Base-by-base conservation (phyloP, 2,329 filamentous ascomycete genomes). In the Xylariaceae sp. region DNA sequence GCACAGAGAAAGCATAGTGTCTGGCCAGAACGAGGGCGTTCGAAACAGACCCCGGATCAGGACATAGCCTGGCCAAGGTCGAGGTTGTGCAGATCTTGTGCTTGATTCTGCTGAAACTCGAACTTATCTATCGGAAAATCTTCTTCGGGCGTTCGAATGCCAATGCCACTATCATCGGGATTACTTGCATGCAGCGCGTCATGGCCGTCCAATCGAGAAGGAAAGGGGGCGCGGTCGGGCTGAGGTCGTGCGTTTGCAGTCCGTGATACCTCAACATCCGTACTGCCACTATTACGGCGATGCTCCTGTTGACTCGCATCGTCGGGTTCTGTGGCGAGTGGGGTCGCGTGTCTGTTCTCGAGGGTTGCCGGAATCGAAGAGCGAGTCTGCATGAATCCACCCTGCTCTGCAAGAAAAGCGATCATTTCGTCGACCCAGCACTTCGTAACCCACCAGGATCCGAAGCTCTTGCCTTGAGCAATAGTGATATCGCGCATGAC, bases 381-480 rank as follows among this genome's bases (percentile, higher is more conserved):
- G 3, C 77, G 82, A 60, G 81, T 81, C 65, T 81, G 80, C 78
- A 97, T 86, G 71, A 97, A 97, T 0, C 93, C 93, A 54, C 92
- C 93, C 67, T 92, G 87, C 68, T 95, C 91, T 0, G 90, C 91
- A 66, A 96, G 80, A 82, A 95, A 97, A 59, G 88, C 82, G 53
- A 92, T 85, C 90, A 96, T 95, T 76, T 97, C 93, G 70, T 97
- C 92, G 55, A 97, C 84, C 81, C 93, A 97, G 59, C 93, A 92
- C 73, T 97, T 96, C 2, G 92, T 92, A 59, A 97, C 89, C 90
- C 90, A 94, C 91, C 91, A 95, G 4, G 89, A 87, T n/a, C 89
- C 88, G 70, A 93, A 95, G 69, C 88, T 92, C 70, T 87, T 85
- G 15, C 88, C 89, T 64, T 89, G 87, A 47, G 85, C 81, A 54